Evolutionary conservation across 768 basidiomycete genomes (phyloP).

Genomic region (Daedaleopsis sinensis): DNA sequence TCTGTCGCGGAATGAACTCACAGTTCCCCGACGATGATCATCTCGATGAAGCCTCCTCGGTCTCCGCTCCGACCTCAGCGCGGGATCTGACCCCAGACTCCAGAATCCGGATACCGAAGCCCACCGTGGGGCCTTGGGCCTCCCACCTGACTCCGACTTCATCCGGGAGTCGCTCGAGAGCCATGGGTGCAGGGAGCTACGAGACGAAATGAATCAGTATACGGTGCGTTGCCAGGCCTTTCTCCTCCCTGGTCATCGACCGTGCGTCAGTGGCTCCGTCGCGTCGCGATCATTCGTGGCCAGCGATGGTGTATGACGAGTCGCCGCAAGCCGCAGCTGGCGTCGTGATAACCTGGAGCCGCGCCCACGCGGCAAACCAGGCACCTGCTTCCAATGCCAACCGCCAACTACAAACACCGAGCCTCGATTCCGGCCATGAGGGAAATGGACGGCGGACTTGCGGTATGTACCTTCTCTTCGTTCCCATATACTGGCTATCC

Average conservation of each 20-base stretch:
- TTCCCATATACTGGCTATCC: neutral
- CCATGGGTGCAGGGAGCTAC: neutral
- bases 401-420: neutral
- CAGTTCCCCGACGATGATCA: neutral
- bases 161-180: neutral
- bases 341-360: neutral
- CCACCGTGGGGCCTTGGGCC: neutral
- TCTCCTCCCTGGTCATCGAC: neutral
- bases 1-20: neutral
- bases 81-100: neutral
- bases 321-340: neutral
- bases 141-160: neutral
- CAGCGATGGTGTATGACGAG: neutral
- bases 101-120: neutral
- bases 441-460: conserved; percentile 8
- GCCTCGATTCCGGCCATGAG: conserved; percentile 7
- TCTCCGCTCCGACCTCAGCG: neutral
- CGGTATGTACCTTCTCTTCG: neutral
- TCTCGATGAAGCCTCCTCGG: neutral
- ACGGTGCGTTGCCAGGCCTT: neutral
- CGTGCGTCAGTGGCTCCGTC: neutral
- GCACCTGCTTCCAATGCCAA: neutral
- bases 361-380: neutral
- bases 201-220: neutral
- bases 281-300: neutral